Evolutionary conservation across 106 monocot genomes (phyloP).

Genomic region (Phalaenopsis equestris): DNA sequence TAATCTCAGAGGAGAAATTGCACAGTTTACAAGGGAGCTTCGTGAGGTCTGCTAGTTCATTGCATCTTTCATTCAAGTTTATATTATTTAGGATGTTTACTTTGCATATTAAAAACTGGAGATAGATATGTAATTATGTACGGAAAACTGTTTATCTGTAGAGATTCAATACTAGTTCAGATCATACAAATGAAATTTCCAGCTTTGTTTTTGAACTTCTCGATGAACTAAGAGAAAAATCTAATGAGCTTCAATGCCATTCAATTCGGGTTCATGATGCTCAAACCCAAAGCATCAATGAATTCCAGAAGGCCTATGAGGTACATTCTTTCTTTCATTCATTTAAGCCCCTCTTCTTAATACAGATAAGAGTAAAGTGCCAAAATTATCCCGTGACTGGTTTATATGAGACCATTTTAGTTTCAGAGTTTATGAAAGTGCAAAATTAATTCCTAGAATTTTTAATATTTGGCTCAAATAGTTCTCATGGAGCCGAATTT

Average conservation of each 20-base stretch:
- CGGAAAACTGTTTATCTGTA: slow-evolving; percentile 15
- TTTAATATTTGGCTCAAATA: too few species aligned
- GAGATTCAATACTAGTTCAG: slow-evolving; percentile 45
- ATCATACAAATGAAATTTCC: slow-evolving; percentile 56
- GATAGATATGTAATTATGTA: background rate
- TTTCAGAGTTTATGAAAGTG: too few species aligned
- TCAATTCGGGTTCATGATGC: slow-evolving; percentile 36
- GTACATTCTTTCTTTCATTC: slow-evolving; percentile 24
- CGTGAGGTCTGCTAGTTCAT: slow-evolving; percentile 42
- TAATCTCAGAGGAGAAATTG: slow-evolving; percentile 52
- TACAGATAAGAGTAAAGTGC: background rate
- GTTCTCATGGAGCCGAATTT: too few species aligned
- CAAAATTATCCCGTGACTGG: too few species aligned
- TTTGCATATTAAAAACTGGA: background rate
- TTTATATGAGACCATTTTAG: too few species aligned
- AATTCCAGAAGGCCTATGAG: slow-evolving; percentile 76
- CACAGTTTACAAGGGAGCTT: slow-evolving; percentile 61
- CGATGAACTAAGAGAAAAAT: slow-evolving; percentile 40
- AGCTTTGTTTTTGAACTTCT: slow-evolving; percentile 42
- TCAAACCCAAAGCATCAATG: slow-evolving; percentile 36
- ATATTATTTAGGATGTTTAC: background rate
- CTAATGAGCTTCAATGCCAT: slow-evolving; percentile 37
- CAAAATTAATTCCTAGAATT: too few species aligned
- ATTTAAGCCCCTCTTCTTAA: background rate
- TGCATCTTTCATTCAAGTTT: background rate